Conservation (phyloP, 495 filamentous ascomycete genomes). For the Penicillium chermesinum region DNA sequence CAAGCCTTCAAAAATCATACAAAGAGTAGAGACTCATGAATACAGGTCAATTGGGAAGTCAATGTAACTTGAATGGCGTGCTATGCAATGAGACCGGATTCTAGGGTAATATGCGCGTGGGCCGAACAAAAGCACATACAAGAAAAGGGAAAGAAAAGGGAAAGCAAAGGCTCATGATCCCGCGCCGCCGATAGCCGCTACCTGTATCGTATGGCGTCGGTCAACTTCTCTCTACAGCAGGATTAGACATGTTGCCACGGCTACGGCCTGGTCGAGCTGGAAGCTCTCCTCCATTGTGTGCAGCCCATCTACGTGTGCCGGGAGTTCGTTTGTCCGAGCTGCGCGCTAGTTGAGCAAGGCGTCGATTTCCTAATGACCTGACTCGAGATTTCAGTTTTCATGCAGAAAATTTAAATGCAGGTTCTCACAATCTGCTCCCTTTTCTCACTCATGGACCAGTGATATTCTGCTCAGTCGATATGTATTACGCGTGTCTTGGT, state of each 20-base stretch:
- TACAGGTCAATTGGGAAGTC: too few species aligned
- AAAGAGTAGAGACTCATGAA: too few species aligned
- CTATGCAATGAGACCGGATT: neutral
- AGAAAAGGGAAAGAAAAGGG: neutral
- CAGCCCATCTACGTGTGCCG: slow-evolving; percentile 33
- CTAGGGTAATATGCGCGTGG: neutral
- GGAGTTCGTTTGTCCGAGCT: slow-evolving; percentile 36
- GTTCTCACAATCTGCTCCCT: slow-evolving; percentile 24
- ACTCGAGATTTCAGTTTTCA: slow-evolving; percentile 6
- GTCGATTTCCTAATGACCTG: neutral
- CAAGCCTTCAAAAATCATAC: too few species aligned
- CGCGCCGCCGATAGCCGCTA: slow-evolving; percentile 33
- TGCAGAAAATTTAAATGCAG: slow-evolving; percentile 34
- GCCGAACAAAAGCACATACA: neutral
- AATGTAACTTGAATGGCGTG: neutral
- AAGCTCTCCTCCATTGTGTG: slow-evolving; percentile 51
- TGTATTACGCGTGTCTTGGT: too few species aligned
- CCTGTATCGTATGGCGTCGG: slow-evolving; percentile 42
- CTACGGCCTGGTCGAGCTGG: slow-evolving; percentile 35
- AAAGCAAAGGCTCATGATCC: slow-evolving; percentile 1
- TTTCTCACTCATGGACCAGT: slow-evolving; percentile 46
- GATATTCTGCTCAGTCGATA: too few species aligned
- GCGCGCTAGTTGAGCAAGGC: slow-evolving; percentile 43
- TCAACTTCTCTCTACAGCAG: slow-evolving; percentile 60
- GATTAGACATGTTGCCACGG: slow-evolving; percentile 47